A percentile compares a stretch with the other conserved stretches of the same genome.
These are phyloP conservation scores for Penicillium sp. DNA, from an alignment of 2,329 filamentous ascomycete species.

Conservation along the genomic window DNA sequence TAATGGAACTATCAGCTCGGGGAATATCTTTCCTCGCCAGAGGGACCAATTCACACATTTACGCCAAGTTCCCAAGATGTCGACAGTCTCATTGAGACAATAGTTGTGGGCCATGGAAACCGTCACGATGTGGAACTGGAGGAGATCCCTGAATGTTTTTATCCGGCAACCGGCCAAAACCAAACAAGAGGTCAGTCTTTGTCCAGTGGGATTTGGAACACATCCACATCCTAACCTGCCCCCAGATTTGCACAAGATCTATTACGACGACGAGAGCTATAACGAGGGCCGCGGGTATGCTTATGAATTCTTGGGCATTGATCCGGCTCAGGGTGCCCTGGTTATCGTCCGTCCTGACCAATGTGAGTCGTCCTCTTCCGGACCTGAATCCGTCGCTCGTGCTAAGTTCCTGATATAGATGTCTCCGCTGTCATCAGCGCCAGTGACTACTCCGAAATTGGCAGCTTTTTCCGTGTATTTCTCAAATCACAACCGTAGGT, in stretches of 20 bases:
- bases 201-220: background rate
- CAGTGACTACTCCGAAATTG: constrained; percentile 31
- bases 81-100: constrained; percentile 55
- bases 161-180: constrained; percentile 53
- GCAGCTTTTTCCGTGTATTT: constrained; percentile 36
- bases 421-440: constrained; percentile 38
- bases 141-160: constrained; percentile 54
- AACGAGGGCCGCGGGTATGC: constrained; percentile 54
- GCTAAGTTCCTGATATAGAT: constrained; percentile 24
- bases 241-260: constrained; percentile 58
- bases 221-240: constrained; percentile 43
- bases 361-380: constrained; percentile 39
- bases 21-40: constrained; percentile 38
- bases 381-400: background rate
- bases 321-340: constrained; percentile 44
- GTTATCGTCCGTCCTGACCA: constrained; percentile 59
- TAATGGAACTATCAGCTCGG: constrained; percentile 31
- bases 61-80: constrained; percentile 44
- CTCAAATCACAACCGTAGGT: constrained; percentile 21
- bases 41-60: constrained; percentile 43
- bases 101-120: constrained; percentile 52
- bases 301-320: constrained; percentile 55
- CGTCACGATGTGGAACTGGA: constrained; percentile 49
- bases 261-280: constrained; percentile 53
- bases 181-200: constrained; percentile 47